phyloP scores from a whole-genome alignment of 2,329 filamentous ascomycete genomes.

The Diplodia intermedia region DNA sequence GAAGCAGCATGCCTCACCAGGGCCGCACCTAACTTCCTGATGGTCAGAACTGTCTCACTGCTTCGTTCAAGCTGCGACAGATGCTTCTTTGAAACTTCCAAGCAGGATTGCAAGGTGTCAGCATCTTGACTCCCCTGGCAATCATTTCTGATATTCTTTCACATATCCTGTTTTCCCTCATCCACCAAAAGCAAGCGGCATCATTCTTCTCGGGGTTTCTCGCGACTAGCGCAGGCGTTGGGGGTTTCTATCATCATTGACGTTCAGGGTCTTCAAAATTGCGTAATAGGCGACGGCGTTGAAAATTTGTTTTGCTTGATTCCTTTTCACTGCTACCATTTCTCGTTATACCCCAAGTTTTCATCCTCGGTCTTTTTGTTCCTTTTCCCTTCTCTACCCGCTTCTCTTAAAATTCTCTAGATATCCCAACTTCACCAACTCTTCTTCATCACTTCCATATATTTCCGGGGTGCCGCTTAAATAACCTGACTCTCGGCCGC shows the following conservation, averaged over 20 bases:
- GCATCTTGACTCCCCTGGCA: not conserved
- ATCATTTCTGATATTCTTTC: not conserved
- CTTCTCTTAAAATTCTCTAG: not conserved
- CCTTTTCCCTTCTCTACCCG: not conserved
- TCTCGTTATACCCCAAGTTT: not conserved
- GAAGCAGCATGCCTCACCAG: not conserved
- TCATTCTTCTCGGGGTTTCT: not conserved
- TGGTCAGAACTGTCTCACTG: not conserved
- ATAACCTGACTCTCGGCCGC: not conserved
- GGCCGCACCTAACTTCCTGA: not conserved
- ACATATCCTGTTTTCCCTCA: not conserved
- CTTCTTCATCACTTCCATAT: not conserved
- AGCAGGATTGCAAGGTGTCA: not conserved
- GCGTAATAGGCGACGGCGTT: not conserved
- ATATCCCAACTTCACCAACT: not conserved
- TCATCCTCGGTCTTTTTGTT: not conserved
- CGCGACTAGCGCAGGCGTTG: not conserved
- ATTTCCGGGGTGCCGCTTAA: not conserved
- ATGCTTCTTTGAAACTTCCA: not conserved
- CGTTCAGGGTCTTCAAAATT: not conserved
- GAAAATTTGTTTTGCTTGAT: not conserved
- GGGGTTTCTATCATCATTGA: not conserved
- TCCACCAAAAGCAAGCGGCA: not conserved
- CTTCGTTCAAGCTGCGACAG: not conserved
- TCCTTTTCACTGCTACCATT: not conserved